Evolutionary conservation across 2,329 filamentous ascomycete species (phyloP), one percentile per base, ranked within the genome.

Genomic region (Helminthosporium solani): DNA sequence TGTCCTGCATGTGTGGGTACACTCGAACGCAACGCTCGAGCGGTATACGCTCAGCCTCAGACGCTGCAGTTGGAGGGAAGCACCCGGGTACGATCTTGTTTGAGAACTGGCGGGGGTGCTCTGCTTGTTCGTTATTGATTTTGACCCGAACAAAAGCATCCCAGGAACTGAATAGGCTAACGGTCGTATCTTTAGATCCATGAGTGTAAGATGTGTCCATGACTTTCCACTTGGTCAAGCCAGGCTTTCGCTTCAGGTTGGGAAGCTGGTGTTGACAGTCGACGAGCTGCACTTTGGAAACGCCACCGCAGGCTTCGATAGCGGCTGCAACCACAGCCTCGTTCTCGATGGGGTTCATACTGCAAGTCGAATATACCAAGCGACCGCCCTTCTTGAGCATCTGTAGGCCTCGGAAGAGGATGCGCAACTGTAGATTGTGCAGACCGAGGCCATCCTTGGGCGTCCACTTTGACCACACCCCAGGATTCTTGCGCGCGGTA

Each of bases 261-360:
- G 88, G 86, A 12, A 99, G 78, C 64, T 87, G 78, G 55, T 88
- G 79, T 64, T 84, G 87, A 72, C 87, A 94, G 70, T 96, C 90
- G 45, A 97, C 71, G 35, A 99, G 85, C 54, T 87, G 81, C 40
- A 99, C 87, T 64, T 91, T 94, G 12, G 80, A 78, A 3, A 82
- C 73, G 2, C 94, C 94, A 52, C 94, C 94, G 63, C 91, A 97
- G 46, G 91, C 82, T 59, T 90, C 87, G 58, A 99, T 91, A 9
- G 94, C 94, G 20, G 87, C 86, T 1, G 88, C 84, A 49, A 99
- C 78, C 14, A 97, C 90, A 6, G 94, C 86, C 73, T 99, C 94
- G 64, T 99, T 96, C 76, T 99, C 94, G 21, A 97, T 84, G 0
- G 94, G 94, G 73, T 99, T 99, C 88, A 99, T 90, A 71, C 90